Conservation (phyloP, 805 yeast species). For the Candida argentea region DNA sequence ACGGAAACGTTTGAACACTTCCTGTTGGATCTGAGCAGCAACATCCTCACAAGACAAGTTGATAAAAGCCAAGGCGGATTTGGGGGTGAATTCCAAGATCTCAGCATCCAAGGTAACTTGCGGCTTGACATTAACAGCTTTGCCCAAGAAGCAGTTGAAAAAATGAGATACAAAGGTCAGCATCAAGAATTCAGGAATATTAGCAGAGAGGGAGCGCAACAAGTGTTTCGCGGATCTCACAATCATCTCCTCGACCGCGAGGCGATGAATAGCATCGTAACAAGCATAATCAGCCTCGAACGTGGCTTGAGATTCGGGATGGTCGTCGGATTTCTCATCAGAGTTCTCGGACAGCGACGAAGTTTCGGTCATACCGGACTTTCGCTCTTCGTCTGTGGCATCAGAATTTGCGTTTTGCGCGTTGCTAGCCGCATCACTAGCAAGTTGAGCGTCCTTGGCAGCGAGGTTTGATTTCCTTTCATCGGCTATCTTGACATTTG, state of each 20-base stretch:
- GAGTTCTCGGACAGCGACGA: constrained; percentile 18
- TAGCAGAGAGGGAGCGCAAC: constrained; percentile 38
- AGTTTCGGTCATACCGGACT: constrained; percentile 18
- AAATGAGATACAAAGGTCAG: constrained; percentile 58
- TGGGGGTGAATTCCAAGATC: constrained; percentile 31
- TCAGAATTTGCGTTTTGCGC: constrained; percentile 7
- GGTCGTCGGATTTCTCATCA: constrained; percentile 16
- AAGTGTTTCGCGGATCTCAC: constrained; percentile 74
- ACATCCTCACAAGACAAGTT: constrained; percentile 39
- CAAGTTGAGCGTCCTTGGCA: constrained; percentile 11
- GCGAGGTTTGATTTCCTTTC: constrained; percentile 18
- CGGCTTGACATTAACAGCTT: constrained; percentile 29
- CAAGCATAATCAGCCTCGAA: constrained; percentile 33
- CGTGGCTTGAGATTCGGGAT: constrained; percentile 21
- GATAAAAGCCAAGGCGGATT: constrained; percentile 30
- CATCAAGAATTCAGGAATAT: constrained; percentile 43
- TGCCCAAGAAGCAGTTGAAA: constrained; percentile 62
- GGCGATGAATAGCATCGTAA: constrained; percentile 35
- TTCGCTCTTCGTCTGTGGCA: constrained; percentile 12
- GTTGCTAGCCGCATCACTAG: constrained; percentile 14
- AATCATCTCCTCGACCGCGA: constrained; percentile 58
- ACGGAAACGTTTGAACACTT: constrained; percentile 58
- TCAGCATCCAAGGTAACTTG: constrained; percentile 32
- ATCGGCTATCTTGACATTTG: constrained; percentile 17
- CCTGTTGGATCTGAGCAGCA: constrained; percentile 32